A percentile compares a stretch with the other conserved stretches of the same genome.
Conservation (phyloP, 1,139 yeast genomes). For the Hyphopichia khmerensis region DNA sequence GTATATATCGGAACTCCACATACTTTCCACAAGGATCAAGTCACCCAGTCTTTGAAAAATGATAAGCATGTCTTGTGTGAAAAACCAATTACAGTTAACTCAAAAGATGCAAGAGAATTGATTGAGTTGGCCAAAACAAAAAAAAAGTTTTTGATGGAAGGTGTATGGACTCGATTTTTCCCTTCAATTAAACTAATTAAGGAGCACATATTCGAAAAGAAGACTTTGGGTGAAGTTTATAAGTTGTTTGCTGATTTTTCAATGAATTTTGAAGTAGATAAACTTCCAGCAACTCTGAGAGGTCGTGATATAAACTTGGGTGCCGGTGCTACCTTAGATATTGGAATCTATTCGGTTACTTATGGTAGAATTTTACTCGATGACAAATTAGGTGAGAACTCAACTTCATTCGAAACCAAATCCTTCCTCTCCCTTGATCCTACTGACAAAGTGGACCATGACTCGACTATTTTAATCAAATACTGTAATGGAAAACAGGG, state of each 20-base stretch:
- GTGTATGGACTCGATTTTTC: constrained; percentile 64
- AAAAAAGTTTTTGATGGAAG: constrained; percentile 58
- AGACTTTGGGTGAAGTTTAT: constrained; percentile 46
- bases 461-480: constrained; percentile 31
- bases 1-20: constrained; percentile 65
- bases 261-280: constrained; percentile 27
- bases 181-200: constrained; percentile 46
- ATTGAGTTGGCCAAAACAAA: constrained; percentile 45
- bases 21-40: constrained; percentile 51
- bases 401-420: constrained; percentile 26
- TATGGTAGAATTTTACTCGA: constrained; percentile 43
- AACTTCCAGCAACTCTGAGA: constrained; percentile 26
- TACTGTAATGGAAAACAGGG: constrained; percentile 38
- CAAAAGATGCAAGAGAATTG: constrained; percentile 43
- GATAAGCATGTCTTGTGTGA: constrained; percentile 60
- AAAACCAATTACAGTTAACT: constrained; percentile 59
- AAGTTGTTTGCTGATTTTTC: constrained; percentile 43
- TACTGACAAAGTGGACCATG: constrained; percentile 34
- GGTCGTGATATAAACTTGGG: constrained; percentile 48
- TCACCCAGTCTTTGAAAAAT: constrained; percentile 46
- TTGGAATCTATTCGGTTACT: constrained; percentile 59
- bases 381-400: constrained; percentile 25
- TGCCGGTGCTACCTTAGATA: constrained; percentile 61
- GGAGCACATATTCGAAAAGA: constrained; percentile 40
- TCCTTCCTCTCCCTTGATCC: constrained; percentile 33